Evolutionary conservation across 148 eudicot species (phyloP), one percentile per base, ranked within the genome.

Genomic region (Silene conica): DNA sequence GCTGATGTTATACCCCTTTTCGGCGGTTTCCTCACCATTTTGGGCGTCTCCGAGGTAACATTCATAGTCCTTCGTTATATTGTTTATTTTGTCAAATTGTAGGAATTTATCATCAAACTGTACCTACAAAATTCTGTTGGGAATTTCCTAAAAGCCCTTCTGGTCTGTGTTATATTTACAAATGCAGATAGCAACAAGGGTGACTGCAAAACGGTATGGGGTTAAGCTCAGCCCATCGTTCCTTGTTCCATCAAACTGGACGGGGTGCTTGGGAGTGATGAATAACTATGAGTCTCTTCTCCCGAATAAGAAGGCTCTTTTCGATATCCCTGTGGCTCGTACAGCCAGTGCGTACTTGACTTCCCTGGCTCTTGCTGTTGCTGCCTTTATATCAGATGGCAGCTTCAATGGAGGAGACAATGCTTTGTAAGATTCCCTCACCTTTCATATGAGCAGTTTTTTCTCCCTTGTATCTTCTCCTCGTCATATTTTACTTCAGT

Each of bases 401-500:
- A 94, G 96, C 86, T 95, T 92, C 74, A 95, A 95, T 76, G 98
- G 98, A 55, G 98, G 98, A 63, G 98, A 95, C 77, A 95, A 95
- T 77, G 98, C 97, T 76, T 63, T 95, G 98, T 95, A 88, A 87
- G 97, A 28, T 69, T 76, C 74, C 78, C 26, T 46, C 22, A 34
- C 69, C 61, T 16, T 57, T 18, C 21, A 19, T 58, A 58, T 11
- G 43, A 38, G 43, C 7, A 38, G 8, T 38, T 57, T 48, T 48
- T 48, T 14, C 2, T 5, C 16, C 55, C 55, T 14, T 50, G 18
- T 50, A 50, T 15, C 1, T 50, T 50, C 55, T 50, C 55, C 55
- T 12, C 16, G 0, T 12, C 55, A 0, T 50, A 50, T 50, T 50
- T 50, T 50, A 50, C 55, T 50, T 50, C 15, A 50, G 55, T 50